phyloP scores from a whole-genome alignment of 768 basidiomycete species.

The Mycena crocata region DNA sequence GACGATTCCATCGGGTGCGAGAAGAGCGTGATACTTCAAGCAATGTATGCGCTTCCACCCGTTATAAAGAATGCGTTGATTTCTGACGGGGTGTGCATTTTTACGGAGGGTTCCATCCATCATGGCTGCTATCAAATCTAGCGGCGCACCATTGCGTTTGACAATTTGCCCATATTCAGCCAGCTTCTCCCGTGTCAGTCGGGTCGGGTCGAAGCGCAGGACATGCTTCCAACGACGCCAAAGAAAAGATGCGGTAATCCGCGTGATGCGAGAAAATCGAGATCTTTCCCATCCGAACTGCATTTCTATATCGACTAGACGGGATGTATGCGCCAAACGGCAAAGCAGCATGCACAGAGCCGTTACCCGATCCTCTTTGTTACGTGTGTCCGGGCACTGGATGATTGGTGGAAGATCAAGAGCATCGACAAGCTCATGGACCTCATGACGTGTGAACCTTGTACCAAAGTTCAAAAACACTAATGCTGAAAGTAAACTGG shows the following conservation, averaged over 20 bases:
- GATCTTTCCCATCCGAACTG: conserved; percentile 33
- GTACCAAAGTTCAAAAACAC: no score
- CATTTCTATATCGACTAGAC: conserved; percentile 28
- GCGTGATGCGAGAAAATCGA: conserved; percentile 29
- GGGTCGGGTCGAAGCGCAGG: conserved; percentile 4
- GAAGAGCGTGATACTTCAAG: conserved; percentile 27
- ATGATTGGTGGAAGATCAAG: conserved; percentile 19
- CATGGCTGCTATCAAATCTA: conserved; percentile 23
- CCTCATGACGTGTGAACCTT: conserved; percentile 6
- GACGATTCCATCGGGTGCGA: conserved; percentile 31
- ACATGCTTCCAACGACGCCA: conserved; percentile 30
- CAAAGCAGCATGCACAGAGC: conserved; percentile 30
- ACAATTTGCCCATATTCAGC: not conserved
- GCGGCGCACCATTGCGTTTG: conserved; percentile 20
- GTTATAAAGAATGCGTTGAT: conserved; percentile 35
- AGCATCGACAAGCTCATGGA: conserved; percentile 9
- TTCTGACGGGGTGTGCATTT: conserved; percentile 7
- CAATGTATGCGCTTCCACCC: conserved; percentile 33
- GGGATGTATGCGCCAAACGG: conserved; percentile 15
- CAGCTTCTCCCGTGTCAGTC: conserved; percentile 17
- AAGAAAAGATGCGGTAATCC: conserved; percentile 15
- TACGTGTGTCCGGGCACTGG: conserved; percentile 6
- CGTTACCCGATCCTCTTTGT: conserved; percentile 17
- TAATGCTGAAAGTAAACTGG: no score
- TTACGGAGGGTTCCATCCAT: conserved; percentile 30